phyloP scores from a whole-genome alignment of 192 early-diverging fungal species.

The Linderina pennispora region DNA sequence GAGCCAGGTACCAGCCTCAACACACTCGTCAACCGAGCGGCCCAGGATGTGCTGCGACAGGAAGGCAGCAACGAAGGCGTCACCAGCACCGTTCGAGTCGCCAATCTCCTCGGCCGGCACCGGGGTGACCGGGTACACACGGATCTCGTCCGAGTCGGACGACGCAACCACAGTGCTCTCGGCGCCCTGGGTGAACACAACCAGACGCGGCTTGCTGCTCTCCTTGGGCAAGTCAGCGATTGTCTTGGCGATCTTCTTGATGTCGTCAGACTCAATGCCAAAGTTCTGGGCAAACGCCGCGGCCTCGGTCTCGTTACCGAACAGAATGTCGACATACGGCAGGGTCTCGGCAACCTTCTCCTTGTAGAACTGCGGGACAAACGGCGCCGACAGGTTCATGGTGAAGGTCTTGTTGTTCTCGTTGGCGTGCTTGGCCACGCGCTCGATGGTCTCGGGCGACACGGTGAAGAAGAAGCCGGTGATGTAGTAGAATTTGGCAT shows the following conservation, averaged over 20 bases:
- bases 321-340: constrained; percentile 87
- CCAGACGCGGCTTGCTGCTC: constrained; percentile 63
- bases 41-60: constrained; percentile 77
- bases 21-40: constrained; percentile 52
- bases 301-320: constrained; percentile 97
- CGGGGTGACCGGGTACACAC: constrained; percentile 56
- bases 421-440: constrained; percentile 84
- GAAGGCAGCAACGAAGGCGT: constrained; percentile 95
- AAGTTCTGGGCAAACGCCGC: constrained; percentile 73
- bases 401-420: constrained; percentile 78
- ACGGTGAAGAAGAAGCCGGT: constrained; percentile 95
- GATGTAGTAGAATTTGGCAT: constrained; percentile 87
- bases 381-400: constrained; percentile 95
- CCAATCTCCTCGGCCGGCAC: constrained; percentile 68
- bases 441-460: constrained; percentile 74
- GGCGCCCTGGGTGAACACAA: constrained; percentile 83
- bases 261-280: constrained; percentile 63
- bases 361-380: constrained; percentile 92
- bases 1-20: constrained; percentile 88
- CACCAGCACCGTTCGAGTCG: constrained; percentile 98
- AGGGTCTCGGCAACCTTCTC: constrained; percentile 66
- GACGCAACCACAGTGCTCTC: constrained; percentile 49
- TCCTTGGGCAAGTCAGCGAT: constrained; percentile 84
- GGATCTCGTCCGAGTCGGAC: constrained; percentile 55
- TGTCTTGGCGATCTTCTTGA: constrained; percentile 75